Base-by-base conservation (phyloP, 1,284 basidiomycete genomes). In the Trichosporon sp. region DNA sequence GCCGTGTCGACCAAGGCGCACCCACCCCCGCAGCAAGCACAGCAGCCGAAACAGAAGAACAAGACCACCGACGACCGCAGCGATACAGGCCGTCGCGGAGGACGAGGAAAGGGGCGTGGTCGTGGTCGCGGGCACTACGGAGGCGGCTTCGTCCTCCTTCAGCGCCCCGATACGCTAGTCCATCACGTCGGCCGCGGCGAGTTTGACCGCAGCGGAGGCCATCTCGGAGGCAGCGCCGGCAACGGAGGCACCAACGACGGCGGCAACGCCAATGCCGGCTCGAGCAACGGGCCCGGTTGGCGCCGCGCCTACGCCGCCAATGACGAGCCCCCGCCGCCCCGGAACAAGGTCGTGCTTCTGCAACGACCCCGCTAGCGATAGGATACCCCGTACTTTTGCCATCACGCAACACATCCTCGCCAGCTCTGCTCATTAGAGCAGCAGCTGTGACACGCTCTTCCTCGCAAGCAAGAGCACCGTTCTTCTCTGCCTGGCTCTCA, bases 71-170 rank as follows among this genome's bases (percentile, higher is more conserved):
- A 44, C 57, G 60, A 54, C 19, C 54, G 52, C 34, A 40, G 57
- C 7, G 52, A 59, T 5, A 33, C 54, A 4, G 52, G 56, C 5
- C 40, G 63, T 14, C 54, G 59, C 7, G 27, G 60, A 10, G 57
- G 61, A 0, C 40, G 60, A 10, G 66, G 66, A 9, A 61, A 60
- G 13, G 61, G 61, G 3, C 56, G 66, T 1, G 63, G 59, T 13
- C 60, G 71, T n/a, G 62, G 68, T 2, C 64, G 71, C 31, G 67
- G 68, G 0, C 37, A 62, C 59, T 63, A 64, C 52, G 69, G 69
- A 7, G 72, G 71, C 37, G 71, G 70, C 33, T 78, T 78, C 49
- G 73, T 73, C 0, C 69, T 76, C 4, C 72, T 78, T n/a, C 74
- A 76, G 66, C 66, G 76, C 61, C 76, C 76, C 19, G 73, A 70